Base-by-base conservation (phyloP, 495 filamentous ascomycete species). In the Daldinia vernicosa region DNA sequence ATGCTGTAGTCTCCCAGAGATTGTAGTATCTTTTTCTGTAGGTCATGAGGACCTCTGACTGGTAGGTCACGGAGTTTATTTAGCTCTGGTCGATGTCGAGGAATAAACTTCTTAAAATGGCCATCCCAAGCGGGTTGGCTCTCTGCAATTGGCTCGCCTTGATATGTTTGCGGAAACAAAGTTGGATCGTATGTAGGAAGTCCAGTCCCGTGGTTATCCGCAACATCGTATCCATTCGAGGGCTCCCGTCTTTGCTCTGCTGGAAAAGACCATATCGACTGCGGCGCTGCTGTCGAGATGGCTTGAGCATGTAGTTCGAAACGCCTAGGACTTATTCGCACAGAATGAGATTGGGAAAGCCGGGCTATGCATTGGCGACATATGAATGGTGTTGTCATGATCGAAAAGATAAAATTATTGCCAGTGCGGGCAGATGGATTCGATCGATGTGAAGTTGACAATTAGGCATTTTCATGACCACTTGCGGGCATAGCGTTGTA, bases 381-480 rank as follows among this genome's bases (percentile, higher is more conserved):
- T 64, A 71, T 63, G 57, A 74, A 77, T 17, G 72, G 64, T 45
- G 55, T 71, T 59, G 70, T 51, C 75, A 77, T 77, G 17, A 50
- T 71, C 43, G 43, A 14, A 32, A 50, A 55, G 50, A 57, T 26
- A 52, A 15, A 32, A 33, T 19, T 53, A 40, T 57, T 52, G 28
- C n/a, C 35, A 60, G 22, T 52, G 15, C 14, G 22, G 45, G 32
- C 12, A 28, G 30, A 39, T 32, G 27, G 26, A 27, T 64, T 65
- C 30, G 54, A 57, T 65, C 65, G 65, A 19, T 58, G 58, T 54
- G 28, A 6, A 24, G 50, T 37, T 55, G 50, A 24, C 27, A 30
- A 54, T 55, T 60, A 52, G 47, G 35, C 63, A 63, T 68, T 56
- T 72, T 76, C 52, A 66, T 62, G 47, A 47, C 45, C 40, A 45